phyloP scores from a whole-genome alignment of 495 filamentous ascomycete species.

The Penicillium subrubescens region DNA sequence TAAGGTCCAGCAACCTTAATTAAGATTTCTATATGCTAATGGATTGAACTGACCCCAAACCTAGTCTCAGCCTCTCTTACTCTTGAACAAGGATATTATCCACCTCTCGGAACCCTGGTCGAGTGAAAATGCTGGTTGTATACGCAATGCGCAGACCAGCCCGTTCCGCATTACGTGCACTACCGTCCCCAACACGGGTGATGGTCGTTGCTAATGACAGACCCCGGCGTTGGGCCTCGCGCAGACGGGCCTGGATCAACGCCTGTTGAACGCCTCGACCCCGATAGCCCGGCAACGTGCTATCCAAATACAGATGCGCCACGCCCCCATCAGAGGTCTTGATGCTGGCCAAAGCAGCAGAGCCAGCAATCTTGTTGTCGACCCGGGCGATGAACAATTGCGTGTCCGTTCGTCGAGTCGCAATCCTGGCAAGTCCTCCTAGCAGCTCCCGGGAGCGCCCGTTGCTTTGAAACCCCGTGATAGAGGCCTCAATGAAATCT shows the following conservation, averaged over 20 bases:
- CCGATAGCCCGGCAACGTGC: constrained; percentile 12
- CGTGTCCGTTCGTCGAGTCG: constrained; percentile 9
- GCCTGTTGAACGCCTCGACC: constrained; percentile 18
- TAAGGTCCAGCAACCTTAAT: not conserved
- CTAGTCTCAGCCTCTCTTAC: not conserved
- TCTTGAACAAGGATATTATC: not conserved
- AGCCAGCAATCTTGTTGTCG: constrained; percentile 13
- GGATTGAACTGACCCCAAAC: not conserved
- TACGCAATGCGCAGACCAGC: constrained; percentile 13
- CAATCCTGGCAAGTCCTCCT: constrained; percentile 13
- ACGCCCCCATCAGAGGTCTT: not conserved
- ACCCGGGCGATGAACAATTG: constrained; percentile 13
- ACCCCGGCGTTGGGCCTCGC: constrained; percentile 6
- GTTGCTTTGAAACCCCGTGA: constrained; percentile 17
- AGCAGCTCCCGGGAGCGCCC: constrained; percentile 17
- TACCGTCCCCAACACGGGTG: constrained; percentile 13
- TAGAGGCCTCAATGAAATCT: constrained; percentile 13
- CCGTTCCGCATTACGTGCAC: constrained; percentile 18
- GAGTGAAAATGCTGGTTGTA: constrained; percentile 6
- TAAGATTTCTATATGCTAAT: constrained; percentile 4
- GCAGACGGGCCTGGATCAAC: constrained; percentile 15
- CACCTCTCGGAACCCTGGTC: not conserved
- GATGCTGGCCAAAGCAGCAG: constrained; percentile 17
- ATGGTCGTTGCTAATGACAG: constrained; percentile 11
- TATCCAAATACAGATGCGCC: constrained; percentile 20